Evolutionary conservation across 148 eudicot species (phyloP).

Genomic region (Rhododendron ferrugineum): DNA sequence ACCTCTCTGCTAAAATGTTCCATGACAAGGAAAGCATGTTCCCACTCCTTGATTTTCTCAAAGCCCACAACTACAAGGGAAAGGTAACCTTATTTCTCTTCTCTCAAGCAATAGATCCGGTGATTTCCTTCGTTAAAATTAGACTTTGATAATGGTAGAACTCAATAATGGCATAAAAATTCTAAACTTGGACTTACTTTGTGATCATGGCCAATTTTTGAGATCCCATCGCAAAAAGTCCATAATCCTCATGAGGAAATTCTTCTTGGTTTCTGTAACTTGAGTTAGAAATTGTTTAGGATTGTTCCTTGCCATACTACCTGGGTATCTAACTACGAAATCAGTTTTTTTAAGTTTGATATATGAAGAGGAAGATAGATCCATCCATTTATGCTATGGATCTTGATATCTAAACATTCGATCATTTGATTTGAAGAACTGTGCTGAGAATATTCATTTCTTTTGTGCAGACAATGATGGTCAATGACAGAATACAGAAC

Average conservation of each 20-base stretch:
- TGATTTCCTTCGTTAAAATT: neutral
- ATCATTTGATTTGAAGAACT: neutral
- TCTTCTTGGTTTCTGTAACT: too few species aligned
- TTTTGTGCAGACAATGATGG: slow-evolving; percentile 71
- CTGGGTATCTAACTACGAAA: neutral
- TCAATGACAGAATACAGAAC: slow-evolving; percentile 80
- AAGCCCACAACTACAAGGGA: slow-evolving; percentile 82
- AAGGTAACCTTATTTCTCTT: slow-evolving; percentile 35
- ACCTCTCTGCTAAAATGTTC: slow-evolving; percentile 98
- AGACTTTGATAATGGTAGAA: neutral
- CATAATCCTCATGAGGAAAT: neutral
- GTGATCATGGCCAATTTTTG: neutral
- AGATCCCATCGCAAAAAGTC: neutral
- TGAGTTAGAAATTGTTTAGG: too few species aligned
- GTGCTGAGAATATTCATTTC: neutral
- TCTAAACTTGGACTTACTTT: neutral
- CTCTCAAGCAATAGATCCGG: neutral
- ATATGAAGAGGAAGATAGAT: neutral
- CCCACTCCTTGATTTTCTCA: slow-evolving; percentile 86
- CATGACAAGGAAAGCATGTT: slow-evolving; percentile 97
- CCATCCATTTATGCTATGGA: neutral
- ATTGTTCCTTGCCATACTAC: neutral
- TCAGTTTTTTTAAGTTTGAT: neutral
- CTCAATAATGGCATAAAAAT: neutral
- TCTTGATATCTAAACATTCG: neutral